Percentiles rank a stretch among this genome's conserved stretches.
These are phyloP conservation scores for Dioscorea dumetorum DNA, from an alignment of 106 monocot species.

Conservation along the genomic window DNA sequence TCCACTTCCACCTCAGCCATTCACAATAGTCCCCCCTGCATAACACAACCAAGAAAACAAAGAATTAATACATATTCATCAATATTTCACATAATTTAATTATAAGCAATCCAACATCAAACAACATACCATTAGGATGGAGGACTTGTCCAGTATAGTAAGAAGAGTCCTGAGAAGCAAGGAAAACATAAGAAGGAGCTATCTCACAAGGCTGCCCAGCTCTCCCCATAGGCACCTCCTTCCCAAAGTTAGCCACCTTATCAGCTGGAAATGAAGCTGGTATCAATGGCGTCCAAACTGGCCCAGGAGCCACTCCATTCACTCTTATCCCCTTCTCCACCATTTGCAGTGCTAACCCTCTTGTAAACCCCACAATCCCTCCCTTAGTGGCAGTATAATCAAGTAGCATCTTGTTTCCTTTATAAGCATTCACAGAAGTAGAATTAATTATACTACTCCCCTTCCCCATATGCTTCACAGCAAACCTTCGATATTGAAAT, in stretches of 20 bases:
- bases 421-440: constrained; percentile 65
- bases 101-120: too few relatives aligned
- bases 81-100: too few relatives aligned
- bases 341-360: constrained; percentile 46
- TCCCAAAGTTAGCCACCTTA: constrained; percentile 43
- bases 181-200: constrained; percentile 55
- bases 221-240: constrained; percentile 55
- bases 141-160: constrained; percentile 61
- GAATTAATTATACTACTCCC: constrained; percentile 60
- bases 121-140: constrained; percentile 32
- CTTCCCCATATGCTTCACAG: constrained; percentile 44
- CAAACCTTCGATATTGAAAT: constrained; percentile 16
- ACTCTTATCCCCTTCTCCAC: constrained; percentile 62
- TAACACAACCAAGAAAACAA: too few relatives aligned
- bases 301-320: constrained; percentile 72
- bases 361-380: constrained; percentile 62
- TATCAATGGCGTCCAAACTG: constrained; percentile 68
- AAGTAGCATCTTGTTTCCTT: constrained; percentile 35
- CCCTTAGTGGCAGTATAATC: constrained; percentile 85
- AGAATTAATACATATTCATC: too few relatives aligned
- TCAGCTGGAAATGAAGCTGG: constrained; percentile 55
- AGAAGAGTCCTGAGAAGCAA: constrained; percentile 30
- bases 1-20: constrained; percentile 6
- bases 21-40: constrained; percentile 4
- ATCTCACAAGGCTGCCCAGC: constrained; percentile 65